Percentiles rank a stretch among this genome's conserved stretches.
Evolutionary conservation across 2,329 filamentous ascomycete species (phyloP).

Genomic region (Clonostachys chloroleuca): DNA sequence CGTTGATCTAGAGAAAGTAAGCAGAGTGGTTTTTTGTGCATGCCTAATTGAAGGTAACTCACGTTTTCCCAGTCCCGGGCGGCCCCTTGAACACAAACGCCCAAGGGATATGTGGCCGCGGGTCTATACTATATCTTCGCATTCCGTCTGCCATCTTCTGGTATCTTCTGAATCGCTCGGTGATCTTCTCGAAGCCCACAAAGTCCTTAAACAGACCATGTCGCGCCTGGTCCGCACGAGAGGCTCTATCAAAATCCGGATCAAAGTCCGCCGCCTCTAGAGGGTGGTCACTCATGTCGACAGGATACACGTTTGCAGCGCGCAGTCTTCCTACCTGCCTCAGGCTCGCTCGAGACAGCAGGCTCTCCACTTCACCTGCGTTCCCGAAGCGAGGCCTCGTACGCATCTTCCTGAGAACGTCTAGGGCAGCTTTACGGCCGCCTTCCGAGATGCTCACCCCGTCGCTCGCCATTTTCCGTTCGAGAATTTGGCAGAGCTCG

Average conservation of each 20-base stretch:
- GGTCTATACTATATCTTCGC: neutral
- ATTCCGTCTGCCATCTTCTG: neutral
- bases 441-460: neutral
- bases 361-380: neutral
- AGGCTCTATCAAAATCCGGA: neutral
- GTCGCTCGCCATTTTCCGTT: constrained; percentile 10
- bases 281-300: neutral
- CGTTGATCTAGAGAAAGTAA: constrained; percentile 27
- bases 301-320: constrained; percentile 9
- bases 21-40: neutral
- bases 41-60: neutral
- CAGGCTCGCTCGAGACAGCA: neutral
- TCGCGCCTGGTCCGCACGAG: neutral
- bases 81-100: neutral
- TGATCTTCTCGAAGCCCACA: neutral
- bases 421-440: neutral
- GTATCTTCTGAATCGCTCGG: neutral
- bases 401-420: neutral
- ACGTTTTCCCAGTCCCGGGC: neutral
- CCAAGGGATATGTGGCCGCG: neutral
- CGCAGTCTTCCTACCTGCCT: constrained; percentile 15
- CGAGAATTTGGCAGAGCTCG: neutral
- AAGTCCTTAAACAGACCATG: neutral
- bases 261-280: neutral
- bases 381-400: neutral